A percentile compares a stretch with the other conserved stretches of the same genome.
Conservation (phyloP, 176 grass and related monocot species). For the Juncus effusus region DNA sequence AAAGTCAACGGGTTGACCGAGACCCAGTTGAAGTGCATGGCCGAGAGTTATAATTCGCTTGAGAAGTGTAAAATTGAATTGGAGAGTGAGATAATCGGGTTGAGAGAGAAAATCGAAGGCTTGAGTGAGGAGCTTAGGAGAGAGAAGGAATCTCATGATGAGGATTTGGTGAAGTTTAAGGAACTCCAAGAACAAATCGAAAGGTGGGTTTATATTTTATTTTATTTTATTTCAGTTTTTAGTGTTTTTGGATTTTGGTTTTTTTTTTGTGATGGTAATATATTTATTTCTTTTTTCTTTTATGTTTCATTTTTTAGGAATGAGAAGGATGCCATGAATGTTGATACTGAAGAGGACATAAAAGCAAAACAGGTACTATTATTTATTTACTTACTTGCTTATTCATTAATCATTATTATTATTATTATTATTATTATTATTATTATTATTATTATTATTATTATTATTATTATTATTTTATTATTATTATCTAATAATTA, state of each 20-base stretch:
- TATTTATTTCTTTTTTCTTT: slow-evolving; percentile 5
- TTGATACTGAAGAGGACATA: slow-evolving; percentile 49
- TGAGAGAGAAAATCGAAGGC: slow-evolving; percentile 45
- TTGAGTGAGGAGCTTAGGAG: slow-evolving; percentile 58
- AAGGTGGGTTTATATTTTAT: slow-evolving; percentile 43
- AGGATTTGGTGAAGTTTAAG: slow-evolving; percentile 69
- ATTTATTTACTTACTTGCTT: background rate
- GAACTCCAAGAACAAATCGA: slow-evolving; percentile 75
- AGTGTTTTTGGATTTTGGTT: slow-evolving; percentile 6
- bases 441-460: too few relatives aligned
- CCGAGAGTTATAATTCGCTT: slow-evolving; percentile 81
- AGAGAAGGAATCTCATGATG: slow-evolving; percentile 68
- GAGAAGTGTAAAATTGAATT: slow-evolving; percentile 73
- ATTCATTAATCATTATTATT: too few relatives aligned
- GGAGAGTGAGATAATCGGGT: slow-evolving; percentile 59
- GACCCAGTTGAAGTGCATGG: slow-evolving; percentile 96
- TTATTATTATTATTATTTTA: too few relatives aligned
- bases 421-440: too few relatives aligned
- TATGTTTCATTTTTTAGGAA: slow-evolving; percentile 47
- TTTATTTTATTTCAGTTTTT: slow-evolving; percentile 4
- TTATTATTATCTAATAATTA: too few relatives aligned
- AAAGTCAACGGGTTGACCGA: slow-evolving; percentile 93
- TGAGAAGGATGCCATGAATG: slow-evolving; percentile 47
- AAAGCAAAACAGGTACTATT: slow-evolving; percentile 64
- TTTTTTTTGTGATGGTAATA: background rate